These are phyloP conservation scores for Microcyclospora pomicola DNA, from an alignment of 2,329 filamentous ascomycete species.

Conservation along the genomic window DNA sequence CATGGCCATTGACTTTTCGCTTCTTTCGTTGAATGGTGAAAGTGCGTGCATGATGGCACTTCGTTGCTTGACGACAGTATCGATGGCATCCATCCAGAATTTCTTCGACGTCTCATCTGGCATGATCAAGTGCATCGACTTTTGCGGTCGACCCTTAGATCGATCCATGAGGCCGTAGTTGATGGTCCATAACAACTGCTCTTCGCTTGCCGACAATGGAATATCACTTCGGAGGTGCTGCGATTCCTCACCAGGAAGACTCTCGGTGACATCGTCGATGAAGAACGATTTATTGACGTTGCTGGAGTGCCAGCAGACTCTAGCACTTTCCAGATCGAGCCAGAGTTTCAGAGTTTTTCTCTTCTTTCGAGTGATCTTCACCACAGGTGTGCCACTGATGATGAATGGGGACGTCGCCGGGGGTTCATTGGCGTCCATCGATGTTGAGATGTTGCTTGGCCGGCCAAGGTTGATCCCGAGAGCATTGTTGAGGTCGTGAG, in stretches of 20 bases:
- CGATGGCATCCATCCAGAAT: constrained; percentile 72
- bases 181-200: constrained; percentile 75
- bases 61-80: constrained; percentile 70
- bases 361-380: constrained; percentile 75
- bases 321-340: constrained; percentile 70
- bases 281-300: constrained; percentile 75
- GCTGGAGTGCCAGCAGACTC: constrained; percentile 73
- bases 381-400: constrained; percentile 62
- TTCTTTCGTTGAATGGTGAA: constrained; percentile 60
- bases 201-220: constrained; percentile 51
- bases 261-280: constrained; percentile 88
- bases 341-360: constrained; percentile 59
- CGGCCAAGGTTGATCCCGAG: constrained; percentile 28
- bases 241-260: constrained; percentile 69
- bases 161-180: constrained; percentile 69
- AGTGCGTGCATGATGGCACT: constrained; percentile 84
- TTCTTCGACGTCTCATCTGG: constrained; percentile 57
- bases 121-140: constrained; percentile 78
- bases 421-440: constrained; percentile 36
- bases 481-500: constrained; percentile 22
- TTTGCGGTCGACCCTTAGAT: constrained; percentile 54
- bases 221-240: constrained; percentile 82
- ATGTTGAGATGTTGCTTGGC: constrained; percentile 19
- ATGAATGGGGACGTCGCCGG: constrained; percentile 66
- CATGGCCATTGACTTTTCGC: constrained; percentile 53